Percentiles rank a stretch among this genome's conserved stretches.
Evolutionary conservation across 176 grass and related monocot genomes (phyloP).

Genomic region (Microstegium vimineum): DNA sequence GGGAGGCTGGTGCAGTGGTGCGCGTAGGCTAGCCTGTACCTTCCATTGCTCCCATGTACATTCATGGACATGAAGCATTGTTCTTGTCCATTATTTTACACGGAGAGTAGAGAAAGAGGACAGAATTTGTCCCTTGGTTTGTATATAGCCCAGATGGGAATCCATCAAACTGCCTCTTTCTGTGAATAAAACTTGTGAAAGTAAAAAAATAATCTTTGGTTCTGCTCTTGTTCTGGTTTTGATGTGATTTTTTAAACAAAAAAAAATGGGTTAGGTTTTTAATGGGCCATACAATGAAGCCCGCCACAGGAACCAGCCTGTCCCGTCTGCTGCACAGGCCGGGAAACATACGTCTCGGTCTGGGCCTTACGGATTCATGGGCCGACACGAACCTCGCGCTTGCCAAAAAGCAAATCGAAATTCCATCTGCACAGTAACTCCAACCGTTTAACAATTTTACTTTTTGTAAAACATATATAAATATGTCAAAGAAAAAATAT

Average conservation of each 20-base stretch:
- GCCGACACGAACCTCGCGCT: too few relatives aligned
- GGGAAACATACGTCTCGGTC: neutral
- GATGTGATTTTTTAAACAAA: neutral
- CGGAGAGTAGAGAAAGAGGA: neutral
- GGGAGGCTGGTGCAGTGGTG: neutral
- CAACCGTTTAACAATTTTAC: too few relatives aligned
- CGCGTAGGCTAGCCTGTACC: neutral
- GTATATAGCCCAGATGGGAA: neutral
- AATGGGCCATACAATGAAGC: neutral
- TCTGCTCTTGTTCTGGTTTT: neutral
- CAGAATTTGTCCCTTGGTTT: neutral
- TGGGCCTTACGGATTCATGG: neutral
- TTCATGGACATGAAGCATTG: neutral
- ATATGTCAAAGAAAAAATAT: too few relatives aligned
- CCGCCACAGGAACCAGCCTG: neutral
- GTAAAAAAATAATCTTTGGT: too few relatives aligned
- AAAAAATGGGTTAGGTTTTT: neutral
- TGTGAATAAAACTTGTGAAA: too few relatives aligned
- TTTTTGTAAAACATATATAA: too few relatives aligned
- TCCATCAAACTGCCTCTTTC: neutral
- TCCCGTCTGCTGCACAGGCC: neutral
- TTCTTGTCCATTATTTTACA: neutral
- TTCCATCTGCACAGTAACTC: too few relatives aligned
- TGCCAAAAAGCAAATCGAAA: too few relatives aligned
- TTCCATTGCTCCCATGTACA: neutral